phyloP scores from a whole-genome alignment of 768 basidiomycete genomes.

The Sporobolomyces roseus region DNA sequence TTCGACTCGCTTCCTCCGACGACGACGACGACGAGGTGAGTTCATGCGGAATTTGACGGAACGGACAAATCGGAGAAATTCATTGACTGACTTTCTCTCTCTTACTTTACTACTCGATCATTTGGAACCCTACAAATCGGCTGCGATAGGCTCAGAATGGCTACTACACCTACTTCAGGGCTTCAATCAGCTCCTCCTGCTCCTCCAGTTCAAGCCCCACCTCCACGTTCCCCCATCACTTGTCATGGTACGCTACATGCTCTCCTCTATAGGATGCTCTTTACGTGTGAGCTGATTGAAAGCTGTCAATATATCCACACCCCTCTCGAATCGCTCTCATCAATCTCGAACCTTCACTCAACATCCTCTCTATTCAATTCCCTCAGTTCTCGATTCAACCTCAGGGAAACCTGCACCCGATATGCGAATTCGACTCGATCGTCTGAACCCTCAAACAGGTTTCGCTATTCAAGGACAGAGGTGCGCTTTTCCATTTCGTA shows the following conservation, averaged over 20 bases:
- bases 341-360: neutral
- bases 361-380: neutral
- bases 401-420: conserved; percentile 45
- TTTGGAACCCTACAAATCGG: neutral
- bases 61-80: too few species aligned
- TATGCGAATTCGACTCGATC: conserved; percentile 45
- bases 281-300: neutral
- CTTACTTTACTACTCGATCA: neutral
- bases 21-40: conserved; percentile 26
- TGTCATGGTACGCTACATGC: conserved; percentile 45
- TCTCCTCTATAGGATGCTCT: neutral
- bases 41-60: too few species aligned
- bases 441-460: conserved; percentile 42
- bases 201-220: neutral
- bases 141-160: neutral
- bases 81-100: neutral
- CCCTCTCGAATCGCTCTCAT: neutral
- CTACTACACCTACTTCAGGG: neutral
- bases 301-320: neutral
- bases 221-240: conserved; percentile 45
- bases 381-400: conserved; percentile 47
- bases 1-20: too few species aligned
- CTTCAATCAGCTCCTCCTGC: neutral
- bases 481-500: conserved; percentile 40
- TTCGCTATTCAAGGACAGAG: conserved; percentile 44